A percentile compares a stretch with the other conserved stretches of the same genome.
Evolutionary conservation across 2,329 filamentous ascomycete genomes (phyloP).

Genomic region (Celoporthe dispersa): DNA sequence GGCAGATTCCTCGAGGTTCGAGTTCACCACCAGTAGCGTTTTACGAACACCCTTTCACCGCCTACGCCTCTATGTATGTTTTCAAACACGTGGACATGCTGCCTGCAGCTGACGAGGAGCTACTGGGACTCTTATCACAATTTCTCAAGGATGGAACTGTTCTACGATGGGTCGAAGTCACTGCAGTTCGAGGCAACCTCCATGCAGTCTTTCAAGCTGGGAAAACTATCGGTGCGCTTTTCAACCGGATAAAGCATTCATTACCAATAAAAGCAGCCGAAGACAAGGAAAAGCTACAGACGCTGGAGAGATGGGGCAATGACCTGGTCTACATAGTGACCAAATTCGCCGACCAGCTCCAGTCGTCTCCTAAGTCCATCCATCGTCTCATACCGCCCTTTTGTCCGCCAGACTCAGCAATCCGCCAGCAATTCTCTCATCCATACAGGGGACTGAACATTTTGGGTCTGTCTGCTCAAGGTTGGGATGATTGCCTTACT

Average conservation of each 20-base stretch:
- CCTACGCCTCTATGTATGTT: slow-evolving; percentile 34
- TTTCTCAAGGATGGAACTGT: slow-evolving; percentile 31
- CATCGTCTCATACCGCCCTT: slow-evolving; percentile 35
- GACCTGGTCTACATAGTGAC: slow-evolving; percentile 34
- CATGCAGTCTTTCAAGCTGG: slow-evolving; percentile 34
- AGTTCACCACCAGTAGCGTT: neutral
- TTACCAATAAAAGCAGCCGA: slow-evolving; percentile 13
- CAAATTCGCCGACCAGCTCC: slow-evolving; percentile 32
- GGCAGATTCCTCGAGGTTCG: neutral
- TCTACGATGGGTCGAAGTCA: slow-evolving; percentile 34
- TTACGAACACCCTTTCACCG: slow-evolving; percentile 18
- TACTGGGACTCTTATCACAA: slow-evolving; percentile 29
- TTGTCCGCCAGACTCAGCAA: slow-evolving; percentile 33
- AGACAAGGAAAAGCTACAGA: slow-evolving; percentile 20
- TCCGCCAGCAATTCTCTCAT: slow-evolving; percentile 32
- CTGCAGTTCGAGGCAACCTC: slow-evolving; percentile 29
- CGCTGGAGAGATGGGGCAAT: slow-evolving; percentile 33
- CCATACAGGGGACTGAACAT: slow-evolving; percentile 32
- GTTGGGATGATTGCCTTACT: slow-evolving; percentile 35
- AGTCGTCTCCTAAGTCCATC: slow-evolving; percentile 30
- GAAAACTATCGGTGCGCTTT: slow-evolving; percentile 29
- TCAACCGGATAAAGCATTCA: slow-evolving; percentile 25
- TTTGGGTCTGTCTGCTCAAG: slow-evolving; percentile 18
- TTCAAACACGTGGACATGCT: slow-evolving; percentile 34
- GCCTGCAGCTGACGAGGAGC: slow-evolving; percentile 25